Evolutionary conservation across 768 basidiomycete species (phyloP).

Genomic region (Rhodotorula sphaerocarpa): DNA sequence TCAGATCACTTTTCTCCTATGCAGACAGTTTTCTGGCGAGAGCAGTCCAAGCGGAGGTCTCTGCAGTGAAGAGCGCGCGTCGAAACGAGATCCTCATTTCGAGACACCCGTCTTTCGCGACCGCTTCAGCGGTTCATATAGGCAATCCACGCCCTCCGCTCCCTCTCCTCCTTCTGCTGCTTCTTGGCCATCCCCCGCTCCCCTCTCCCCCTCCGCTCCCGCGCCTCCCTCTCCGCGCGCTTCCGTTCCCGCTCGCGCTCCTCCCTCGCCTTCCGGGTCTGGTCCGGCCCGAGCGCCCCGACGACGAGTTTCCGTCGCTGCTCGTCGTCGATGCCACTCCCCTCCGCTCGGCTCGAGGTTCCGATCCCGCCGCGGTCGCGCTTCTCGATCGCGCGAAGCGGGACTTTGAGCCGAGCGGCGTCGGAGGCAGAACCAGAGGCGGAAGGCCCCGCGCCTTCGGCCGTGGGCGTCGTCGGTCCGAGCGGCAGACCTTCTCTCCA

Average conservation of each 20-base stretch:
- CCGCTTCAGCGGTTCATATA: slow-evolving; percentile 48
- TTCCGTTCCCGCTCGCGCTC: slow-evolving; percentile 47
- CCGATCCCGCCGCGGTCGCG: slow-evolving; percentile 18
- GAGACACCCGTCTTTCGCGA: no score
- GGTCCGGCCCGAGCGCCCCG: background rate
- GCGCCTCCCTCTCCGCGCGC: slow-evolving; percentile 65
- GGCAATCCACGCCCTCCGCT: slow-evolving; percentile 62
- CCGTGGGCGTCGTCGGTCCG: background rate
- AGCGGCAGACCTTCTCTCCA: slow-evolving; percentile 19
- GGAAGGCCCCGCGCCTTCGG: background rate
- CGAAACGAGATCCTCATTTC: no score
- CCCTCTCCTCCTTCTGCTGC: slow-evolving; percentile 4
- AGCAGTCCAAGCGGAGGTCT: no score
- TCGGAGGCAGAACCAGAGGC: background rate
- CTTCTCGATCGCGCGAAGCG: slow-evolving; percentile 27
- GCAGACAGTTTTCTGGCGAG: no score
- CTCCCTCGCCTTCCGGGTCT: slow-evolving; percentile 54
- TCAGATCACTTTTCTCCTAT: no score
- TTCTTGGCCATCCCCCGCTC: slow-evolving; percentile 1
- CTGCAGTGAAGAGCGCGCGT: no score
- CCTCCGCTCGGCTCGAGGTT: background rate
- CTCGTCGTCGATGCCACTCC: no score
- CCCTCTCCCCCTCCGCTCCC: slow-evolving; percentile 31
- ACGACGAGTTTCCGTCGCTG: no score
- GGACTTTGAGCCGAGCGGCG: slow-evolving; percentile 17